These are phyloP conservation scores for Salix udensis DNA, from an alignment of 345 rosid genomes.

Conservation along the genomic window DNA sequence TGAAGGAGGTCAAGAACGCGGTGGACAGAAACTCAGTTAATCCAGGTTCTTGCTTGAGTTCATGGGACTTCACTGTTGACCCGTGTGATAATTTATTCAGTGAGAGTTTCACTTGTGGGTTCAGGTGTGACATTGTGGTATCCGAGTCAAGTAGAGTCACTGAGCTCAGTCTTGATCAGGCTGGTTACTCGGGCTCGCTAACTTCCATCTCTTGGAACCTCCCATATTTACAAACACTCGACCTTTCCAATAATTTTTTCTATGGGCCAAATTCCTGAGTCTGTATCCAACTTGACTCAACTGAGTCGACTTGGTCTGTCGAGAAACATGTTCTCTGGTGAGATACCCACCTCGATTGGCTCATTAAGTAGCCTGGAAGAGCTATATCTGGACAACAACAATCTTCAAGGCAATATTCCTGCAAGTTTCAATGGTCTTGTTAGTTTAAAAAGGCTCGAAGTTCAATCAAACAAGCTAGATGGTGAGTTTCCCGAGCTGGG, in stretches of 20 bases:
- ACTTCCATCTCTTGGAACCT: constrained; percentile 49
- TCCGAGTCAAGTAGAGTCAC: constrained; percentile 58
- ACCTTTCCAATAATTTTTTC: constrained; percentile 64
- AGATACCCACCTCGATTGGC: constrained; percentile 56
- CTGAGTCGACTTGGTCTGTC: constrained; percentile 58
- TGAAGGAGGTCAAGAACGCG: constrained; percentile 50
- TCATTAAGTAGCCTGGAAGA: constrained; percentile 55
- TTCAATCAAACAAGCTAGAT: constrained; percentile 58
- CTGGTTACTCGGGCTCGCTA: constrained; percentile 69
- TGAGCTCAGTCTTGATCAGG: constrained; percentile 67
- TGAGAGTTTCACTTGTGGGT: constrained; percentile 79
- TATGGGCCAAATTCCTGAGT: constrained; percentile 55
- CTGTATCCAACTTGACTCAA: constrained; percentile 51
- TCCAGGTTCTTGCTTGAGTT: constrained; percentile 75
- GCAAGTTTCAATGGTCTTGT: constrained; percentile 40
- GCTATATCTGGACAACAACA: constrained; percentile 64
- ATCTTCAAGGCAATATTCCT: constrained; percentile 53
- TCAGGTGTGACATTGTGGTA: constrained; percentile 61
- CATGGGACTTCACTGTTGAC: constrained; percentile 81
- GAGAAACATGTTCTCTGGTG: constrained; percentile 58
- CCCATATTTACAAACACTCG: constrained; percentile 58
- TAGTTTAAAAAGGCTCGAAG: constrained; percentile 57
- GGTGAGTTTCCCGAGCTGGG: constrained; percentile 64
- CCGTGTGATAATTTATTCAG: constrained; percentile 76
- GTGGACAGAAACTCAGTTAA: constrained; percentile 42